Base-by-base conservation (phyloP, 1,284 basidiomycete species). In the Caloboletus firmus region DNA sequence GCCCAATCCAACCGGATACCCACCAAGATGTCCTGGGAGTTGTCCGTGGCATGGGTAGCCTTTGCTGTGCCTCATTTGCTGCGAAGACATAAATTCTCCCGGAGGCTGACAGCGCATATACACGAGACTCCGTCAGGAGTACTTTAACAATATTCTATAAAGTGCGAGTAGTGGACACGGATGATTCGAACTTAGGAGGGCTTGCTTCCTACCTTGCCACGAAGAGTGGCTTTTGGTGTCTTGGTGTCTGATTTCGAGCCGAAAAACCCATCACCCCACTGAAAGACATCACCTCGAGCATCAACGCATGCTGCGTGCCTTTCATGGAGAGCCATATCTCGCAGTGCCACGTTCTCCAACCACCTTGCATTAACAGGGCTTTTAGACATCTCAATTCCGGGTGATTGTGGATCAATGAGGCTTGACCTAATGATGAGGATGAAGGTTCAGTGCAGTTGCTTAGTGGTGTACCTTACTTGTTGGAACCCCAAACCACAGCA, bases 301-400 rank as follows among this genome's bases (percentile, higher is more conserved):
- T 95, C 92, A n/a, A 94, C 83, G 57, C 87, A 91, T 4, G 89
- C 91, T 2, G 84, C 92, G 61, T 93, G 89, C 42, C 76, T 79
- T 61, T 85, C 81, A 41, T 91, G 85, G 18, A 95, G 72, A 7
- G 80, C 84, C 30, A 95, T 68, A 69, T 95, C 91, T 18, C 91
- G 80, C 26, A 95, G 74, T 1, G 92, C 87, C 46, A 84, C 76
- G 65, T 77, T 79, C 49, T 82, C 74, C 34, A 89, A 69, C 81
- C 84, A 88, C 31, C 71, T 67, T 1, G 75, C 79, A 46, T 77
- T 68, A 0, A 76, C 70, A 2, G 85, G 85, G 5, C 69, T 72
- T 40, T 79, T 78, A 34, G 85, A 67, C 20, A 68, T 60, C 17
- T 79, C 78, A 15, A 64, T 54, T 31, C 57, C 59, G 31, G 71